Percentiles rank a stretch among this genome's conserved stretches.
Evolutionary conservation across 257 asterid species (phyloP).

Genomic region (Nicotiana tomentosiformis): DNA sequence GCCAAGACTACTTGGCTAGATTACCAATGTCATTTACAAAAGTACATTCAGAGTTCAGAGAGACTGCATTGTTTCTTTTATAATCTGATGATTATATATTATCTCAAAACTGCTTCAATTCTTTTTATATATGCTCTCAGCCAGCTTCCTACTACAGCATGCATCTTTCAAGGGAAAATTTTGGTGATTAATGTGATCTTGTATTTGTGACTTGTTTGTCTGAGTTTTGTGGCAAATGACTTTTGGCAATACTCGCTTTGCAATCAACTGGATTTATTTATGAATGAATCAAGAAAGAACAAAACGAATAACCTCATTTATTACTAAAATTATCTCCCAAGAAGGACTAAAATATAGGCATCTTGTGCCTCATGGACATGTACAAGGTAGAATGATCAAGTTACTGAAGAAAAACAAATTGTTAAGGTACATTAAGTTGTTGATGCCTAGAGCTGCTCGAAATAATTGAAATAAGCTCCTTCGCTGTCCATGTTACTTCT

Average conservation of each 20-base stretch:
- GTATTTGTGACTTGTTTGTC: too few relatives aligned
- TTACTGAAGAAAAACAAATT: not conserved
- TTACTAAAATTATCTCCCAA: not conserved
- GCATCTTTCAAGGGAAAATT: too few relatives aligned
- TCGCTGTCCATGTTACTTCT: slow-evolving; percentile 63
- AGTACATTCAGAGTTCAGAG: not conserved
- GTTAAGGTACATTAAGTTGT: not conserved
- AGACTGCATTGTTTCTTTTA: not conserved
- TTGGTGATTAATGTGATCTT: too few relatives aligned
- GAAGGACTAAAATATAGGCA: not conserved
- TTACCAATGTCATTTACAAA: not conserved
- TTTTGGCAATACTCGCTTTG: not conserved
- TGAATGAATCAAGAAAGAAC: not conserved
- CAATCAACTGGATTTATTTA: not conserved
- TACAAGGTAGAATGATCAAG: not conserved
- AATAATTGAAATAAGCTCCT: slow-evolving; percentile 44
- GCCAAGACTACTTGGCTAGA: not conserved
- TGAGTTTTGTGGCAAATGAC: too few relatives aligned
- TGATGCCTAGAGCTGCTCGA: slow-evolving; percentile 9
- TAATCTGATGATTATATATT: not conserved
- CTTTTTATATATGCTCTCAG: not conserved
- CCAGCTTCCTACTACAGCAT: not conserved
- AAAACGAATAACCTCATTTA: not conserved
- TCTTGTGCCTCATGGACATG: not conserved
- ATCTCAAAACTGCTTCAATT: not conserved